These are phyloP conservation scores for Sanguinoderma infundibulare DNA, from an alignment of 1,284 basidiomycete genomes.

Conservation along the genomic window DNA sequence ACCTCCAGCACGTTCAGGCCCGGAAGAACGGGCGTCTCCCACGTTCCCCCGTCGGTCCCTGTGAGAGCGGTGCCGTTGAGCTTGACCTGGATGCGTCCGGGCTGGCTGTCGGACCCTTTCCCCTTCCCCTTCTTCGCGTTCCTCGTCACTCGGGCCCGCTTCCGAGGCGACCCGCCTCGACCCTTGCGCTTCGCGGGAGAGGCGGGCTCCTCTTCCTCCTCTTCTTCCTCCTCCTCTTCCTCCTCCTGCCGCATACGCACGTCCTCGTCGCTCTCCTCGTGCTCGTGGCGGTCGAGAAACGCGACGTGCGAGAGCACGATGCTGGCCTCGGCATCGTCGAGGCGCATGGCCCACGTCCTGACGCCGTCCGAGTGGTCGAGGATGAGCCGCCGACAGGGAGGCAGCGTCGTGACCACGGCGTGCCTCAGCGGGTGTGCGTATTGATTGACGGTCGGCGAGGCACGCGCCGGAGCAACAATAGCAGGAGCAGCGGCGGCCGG, in stretches of 20 bases:
- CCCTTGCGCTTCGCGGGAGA: conserved; percentile 24
- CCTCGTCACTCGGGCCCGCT: conserved; percentile 19
- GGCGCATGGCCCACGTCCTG: conserved; percentile 65
- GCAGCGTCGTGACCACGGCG: conserved; percentile 57
- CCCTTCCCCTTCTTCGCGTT: conserved; percentile 33
- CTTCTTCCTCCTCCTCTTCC: conserved; percentile 28
- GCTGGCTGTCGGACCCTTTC: conserved; percentile 30
- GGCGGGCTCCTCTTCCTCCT: conserved; percentile 16
- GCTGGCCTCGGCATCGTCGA: conserved; percentile 55
- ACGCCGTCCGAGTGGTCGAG: conserved; percentile 69
- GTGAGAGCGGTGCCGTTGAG: conserved; percentile 33
- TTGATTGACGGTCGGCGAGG: conserved; percentile 40
- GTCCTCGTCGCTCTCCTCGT: conserved; percentile 53
- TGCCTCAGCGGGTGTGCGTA: conserved; percentile 37
- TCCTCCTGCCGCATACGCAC: conserved; percentile 26
- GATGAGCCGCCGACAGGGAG: conserved; percentile 56
- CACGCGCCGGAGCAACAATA: too few species aligned
- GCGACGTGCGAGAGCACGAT: conserved; percentile 56
- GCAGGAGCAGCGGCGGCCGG: conserved; percentile 17
- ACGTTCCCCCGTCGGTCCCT: conserved; percentile 38
- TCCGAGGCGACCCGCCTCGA: conserved; percentile 20
- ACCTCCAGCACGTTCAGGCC: conserved; percentile 67
- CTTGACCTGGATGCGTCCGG: conserved; percentile 33
- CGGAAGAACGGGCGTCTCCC: conserved; percentile 57
- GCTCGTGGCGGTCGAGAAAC: conserved; percentile 53